A percentile compares a stretch with the other conserved stretches of the same genome.
These are phyloP conservation scores for Nigrospora osmanthi DNA, from an alignment of 2,329 filamentous ascomycete species.

Conservation along the genomic window DNA sequence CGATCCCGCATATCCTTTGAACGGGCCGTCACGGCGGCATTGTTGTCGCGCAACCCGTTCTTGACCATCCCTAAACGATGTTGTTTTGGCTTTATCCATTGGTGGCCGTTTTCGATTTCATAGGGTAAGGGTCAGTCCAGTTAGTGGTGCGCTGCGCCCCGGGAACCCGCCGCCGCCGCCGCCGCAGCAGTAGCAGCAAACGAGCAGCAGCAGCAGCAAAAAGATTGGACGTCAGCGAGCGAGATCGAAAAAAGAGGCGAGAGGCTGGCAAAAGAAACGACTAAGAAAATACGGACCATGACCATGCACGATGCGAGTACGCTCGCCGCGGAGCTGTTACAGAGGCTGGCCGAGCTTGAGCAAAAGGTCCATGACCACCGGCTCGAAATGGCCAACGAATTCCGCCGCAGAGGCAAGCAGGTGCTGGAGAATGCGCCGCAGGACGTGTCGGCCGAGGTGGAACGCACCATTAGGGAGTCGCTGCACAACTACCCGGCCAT, in stretches of 20 bases:
- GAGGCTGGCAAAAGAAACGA: not conserved
- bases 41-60: not conserved
- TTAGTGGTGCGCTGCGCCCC: not conserved
- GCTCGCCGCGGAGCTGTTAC: slow-evolving; percentile 43
- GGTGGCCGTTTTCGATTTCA: slow-evolving; percentile 12
- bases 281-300: slow-evolving; percentile 9
- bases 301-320: slow-evolving; percentile 40
- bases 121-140: slow-evolving; percentile 3
- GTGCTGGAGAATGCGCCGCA: slow-evolving; percentile 39
- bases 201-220: not conserved
- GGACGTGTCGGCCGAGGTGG: slow-evolving; percentile 37
- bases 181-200: too few species aligned
- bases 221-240: too few species aligned
- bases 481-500: slow-evolving; percentile 37
- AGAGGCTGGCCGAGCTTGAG: slow-evolving; percentile 48
- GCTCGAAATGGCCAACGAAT: slow-evolving; percentile 48
- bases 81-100: slow-evolving; percentile 11
- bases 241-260: not conserved
- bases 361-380: slow-evolving; percentile 48
- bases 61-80: not conserved
- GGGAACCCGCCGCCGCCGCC: not conserved
- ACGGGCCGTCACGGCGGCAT: not conserved
- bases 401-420: slow-evolving; percentile 43
- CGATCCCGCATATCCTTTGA: slow-evolving; percentile 1
- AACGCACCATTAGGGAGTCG: slow-evolving; percentile 36